A percentile compares a stretch with the other conserved stretches of the same genome.
Conservation (phyloP, 257 asterid species). For the Solanum tarijense region DNA sequence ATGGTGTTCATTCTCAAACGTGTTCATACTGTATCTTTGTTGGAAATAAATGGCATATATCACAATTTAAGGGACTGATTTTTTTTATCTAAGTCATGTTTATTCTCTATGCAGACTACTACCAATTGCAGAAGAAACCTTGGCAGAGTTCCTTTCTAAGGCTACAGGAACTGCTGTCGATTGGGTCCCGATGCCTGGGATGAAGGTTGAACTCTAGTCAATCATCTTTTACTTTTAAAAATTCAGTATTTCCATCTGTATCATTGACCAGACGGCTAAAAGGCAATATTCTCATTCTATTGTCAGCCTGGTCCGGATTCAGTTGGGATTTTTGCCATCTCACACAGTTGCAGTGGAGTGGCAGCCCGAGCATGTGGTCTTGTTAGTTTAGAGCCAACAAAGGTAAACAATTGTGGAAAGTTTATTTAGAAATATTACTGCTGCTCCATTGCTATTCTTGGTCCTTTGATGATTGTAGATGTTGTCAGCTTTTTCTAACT, state of each 20-base stretch:
- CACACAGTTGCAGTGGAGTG: constrained; percentile 87
- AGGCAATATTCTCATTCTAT: constrained; percentile 1
- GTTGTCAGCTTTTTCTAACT: neutral
- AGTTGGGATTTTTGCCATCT: constrained; percentile 98
- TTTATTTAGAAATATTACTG: neutral
- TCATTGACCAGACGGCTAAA: neutral
- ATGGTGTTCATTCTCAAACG: neutral
- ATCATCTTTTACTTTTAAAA: neutral
- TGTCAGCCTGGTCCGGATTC: constrained; percentile 99
- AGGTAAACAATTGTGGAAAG: constrained; percentile 32
- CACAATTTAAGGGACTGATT: neutral
- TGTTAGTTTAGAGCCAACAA: constrained; percentile 88
- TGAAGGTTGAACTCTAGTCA: constrained; percentile 53
- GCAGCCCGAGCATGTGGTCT: constrained; percentile 99
- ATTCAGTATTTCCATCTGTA: neutral
- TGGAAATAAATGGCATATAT: neutral
- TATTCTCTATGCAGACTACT: constrained; percentile 57
- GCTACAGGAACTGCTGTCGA: constrained; percentile 99
- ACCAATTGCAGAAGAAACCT: constrained; percentile 93
- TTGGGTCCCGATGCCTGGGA: constrained; percentile 99
- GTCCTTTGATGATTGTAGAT: neutral
- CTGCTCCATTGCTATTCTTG: neutral
- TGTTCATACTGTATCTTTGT: neutral
- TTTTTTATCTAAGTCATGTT: neutral
- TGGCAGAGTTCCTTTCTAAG: constrained; percentile 99